Percentiles rank a stretch among this genome's conserved stretches.
Conservation (phyloP, 2,329 filamentous ascomycete genomes). For the Epichloe glyceriae region DNA sequence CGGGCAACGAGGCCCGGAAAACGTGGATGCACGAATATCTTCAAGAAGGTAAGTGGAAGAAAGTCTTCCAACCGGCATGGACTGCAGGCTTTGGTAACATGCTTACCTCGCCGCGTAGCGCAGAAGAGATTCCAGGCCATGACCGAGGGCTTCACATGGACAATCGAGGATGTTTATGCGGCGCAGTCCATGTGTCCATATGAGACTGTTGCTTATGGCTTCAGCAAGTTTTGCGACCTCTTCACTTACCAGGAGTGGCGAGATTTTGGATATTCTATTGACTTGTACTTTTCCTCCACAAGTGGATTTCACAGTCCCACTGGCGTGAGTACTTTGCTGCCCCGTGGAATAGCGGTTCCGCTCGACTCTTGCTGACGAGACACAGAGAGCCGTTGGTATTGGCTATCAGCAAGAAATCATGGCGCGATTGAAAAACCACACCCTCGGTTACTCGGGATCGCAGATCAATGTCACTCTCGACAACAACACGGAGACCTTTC, state of each 20-base stretch:
- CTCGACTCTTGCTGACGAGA: not conserved
- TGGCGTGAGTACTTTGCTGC: slow-evolving; percentile 29
- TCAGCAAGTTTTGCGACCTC: slow-evolving; percentile 58
- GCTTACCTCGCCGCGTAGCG: slow-evolving; percentile 24
- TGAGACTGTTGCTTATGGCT: slow-evolving; percentile 65
- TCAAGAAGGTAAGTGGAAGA: slow-evolving; percentile 31
- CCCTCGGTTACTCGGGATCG: slow-evolving; percentile 41
- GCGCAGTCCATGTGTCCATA: slow-evolving; percentile 65
- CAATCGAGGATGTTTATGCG: slow-evolving; percentile 47
- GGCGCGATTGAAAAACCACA: slow-evolving; percentile 56
- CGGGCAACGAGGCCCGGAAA: slow-evolving; percentile 38
- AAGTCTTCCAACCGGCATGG: too few species aligned
- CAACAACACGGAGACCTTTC: slow-evolving; percentile 55
- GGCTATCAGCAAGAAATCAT: slow-evolving; percentile 63
- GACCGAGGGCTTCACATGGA: slow-evolving; percentile 50
- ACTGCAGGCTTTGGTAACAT: too few species aligned
- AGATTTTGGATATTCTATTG: slow-evolving; percentile 57
- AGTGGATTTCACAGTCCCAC: slow-evolving; percentile 51
- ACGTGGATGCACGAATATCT: slow-evolving; percentile 56
- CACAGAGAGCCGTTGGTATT: slow-evolving; percentile 53
- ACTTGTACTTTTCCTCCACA: slow-evolving; percentile 50
- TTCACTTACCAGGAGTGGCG: slow-evolving; percentile 67
- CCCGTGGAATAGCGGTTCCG: not conserved
- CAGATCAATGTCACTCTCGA: slow-evolving; percentile 60
- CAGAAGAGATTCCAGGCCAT: slow-evolving; percentile 44